These are phyloP conservation scores for Wallemia mellicola DNA, from an alignment of 1,284 basidiomycete species.

Conservation along the genomic window DNA sequence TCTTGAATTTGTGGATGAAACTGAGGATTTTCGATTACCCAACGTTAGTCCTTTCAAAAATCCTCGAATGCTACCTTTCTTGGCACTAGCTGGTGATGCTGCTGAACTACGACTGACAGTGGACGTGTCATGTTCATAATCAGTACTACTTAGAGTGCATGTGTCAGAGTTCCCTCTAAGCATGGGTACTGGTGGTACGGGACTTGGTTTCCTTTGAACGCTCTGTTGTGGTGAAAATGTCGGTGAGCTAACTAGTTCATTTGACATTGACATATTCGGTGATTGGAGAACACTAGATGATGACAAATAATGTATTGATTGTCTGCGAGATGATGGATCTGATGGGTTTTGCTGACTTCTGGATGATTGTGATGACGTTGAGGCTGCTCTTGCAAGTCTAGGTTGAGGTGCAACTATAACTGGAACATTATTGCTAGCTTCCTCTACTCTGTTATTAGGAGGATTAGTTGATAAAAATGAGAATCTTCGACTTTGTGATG, in stretches of 20 bases:
- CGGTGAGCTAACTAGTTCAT: not conserved
- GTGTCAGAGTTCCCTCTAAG: not conserved
- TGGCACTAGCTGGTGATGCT: not conserved
- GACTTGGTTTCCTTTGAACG: not conserved
- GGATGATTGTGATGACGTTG: not conserved
- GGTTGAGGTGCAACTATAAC: not conserved
- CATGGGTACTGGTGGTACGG: not conserved
- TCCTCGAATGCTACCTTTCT: not conserved
- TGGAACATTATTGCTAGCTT: not conserved
- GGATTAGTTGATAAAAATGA: too few relatives aligned
- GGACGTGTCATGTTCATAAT: not conserved
- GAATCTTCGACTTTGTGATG: too few relatives aligned
- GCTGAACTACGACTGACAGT: not conserved
- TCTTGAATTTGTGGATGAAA: not conserved
- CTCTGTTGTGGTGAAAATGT: not conserved
- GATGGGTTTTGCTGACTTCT: not conserved
- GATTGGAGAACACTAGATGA: not conserved
- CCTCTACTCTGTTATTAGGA: too few relatives aligned
- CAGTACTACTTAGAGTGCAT: not conserved
- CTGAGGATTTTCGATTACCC: constrained; percentile 5
- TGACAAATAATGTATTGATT: not conserved
- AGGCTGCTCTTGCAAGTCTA: not conserved
- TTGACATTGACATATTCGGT: not conserved
- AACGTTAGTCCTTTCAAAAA: constrained; percentile 5
- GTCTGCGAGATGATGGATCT: not conserved